These are phyloP conservation scores for Quercus engelmannii DNA, from an alignment of 306 rosid species.

Conservation along the genomic window DNA sequence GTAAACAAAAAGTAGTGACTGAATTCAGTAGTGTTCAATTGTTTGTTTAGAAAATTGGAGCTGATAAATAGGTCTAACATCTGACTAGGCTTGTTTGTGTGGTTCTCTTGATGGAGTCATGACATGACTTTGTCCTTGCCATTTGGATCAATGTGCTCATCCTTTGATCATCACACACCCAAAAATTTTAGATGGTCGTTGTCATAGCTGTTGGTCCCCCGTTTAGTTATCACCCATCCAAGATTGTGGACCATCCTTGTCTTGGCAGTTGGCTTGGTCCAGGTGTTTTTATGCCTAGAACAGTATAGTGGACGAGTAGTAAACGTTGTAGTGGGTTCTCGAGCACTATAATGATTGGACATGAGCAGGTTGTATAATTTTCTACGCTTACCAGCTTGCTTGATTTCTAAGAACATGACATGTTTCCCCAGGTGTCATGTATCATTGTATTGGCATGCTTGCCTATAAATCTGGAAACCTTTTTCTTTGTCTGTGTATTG, in stretches of 20 bases:
- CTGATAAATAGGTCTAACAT: too few relatives aligned
- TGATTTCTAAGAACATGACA: not conserved
- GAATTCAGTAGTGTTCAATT: not conserved
- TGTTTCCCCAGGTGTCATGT: not conserved
- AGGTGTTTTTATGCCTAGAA: not conserved
- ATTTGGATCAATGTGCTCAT: not conserved
- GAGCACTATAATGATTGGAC: not conserved
- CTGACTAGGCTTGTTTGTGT: not conserved
- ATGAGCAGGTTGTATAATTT: not conserved
- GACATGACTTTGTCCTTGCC: not conserved
- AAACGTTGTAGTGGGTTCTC: not conserved
- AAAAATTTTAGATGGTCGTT: not conserved
- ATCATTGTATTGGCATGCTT: not conserved
- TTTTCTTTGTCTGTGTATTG: not conserved
- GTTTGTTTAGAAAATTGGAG: too few relatives aligned
- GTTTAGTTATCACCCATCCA: not conserved
- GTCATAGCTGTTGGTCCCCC: not conserved
- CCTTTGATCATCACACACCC: not conserved
- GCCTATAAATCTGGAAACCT: not conserved
- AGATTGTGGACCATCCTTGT: not conserved
- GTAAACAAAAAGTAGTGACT: not conserved
- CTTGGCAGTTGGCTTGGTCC: not conserved
- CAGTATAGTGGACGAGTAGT: not conserved
- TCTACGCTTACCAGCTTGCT: not conserved
- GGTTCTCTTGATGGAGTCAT: not conserved